Base-by-base conservation (phyloP, 208 protist species). In the Trypanosoma melophagium region DNA sequence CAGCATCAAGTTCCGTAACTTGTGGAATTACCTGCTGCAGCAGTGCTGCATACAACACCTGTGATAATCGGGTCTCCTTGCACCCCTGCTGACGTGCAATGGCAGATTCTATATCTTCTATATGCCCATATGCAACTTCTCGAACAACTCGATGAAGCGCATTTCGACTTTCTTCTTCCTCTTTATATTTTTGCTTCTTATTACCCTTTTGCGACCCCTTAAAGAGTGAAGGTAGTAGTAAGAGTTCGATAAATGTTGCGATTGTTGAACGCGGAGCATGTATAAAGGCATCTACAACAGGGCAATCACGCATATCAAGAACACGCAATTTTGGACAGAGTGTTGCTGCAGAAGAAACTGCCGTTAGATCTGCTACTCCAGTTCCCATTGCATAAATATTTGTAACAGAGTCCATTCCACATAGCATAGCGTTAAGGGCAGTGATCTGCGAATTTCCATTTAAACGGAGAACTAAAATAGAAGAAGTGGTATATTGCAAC, bases 381-480 rank as follows among this genome's bases (percentile, higher is more conserved):
- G 58, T 31, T 7, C 14, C 41, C 42, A 44, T 25, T 4, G 66
- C 51, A 44, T 57, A 61, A 42, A 88, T 59, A n/a, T 52, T n/a
- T 8, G 21, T 40, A n/a, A 76, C 16, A 2, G 45, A 14, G 17
- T 67, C 55, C 70, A 76, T 69, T 19, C 70, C 70, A 31, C 70
- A 76, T 14, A 90, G 65, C 31, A 94, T 63, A 45, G 79, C 66
- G 69, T 88, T 89, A 17, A 86, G 44, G 0, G 81, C 60, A 0
- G 70, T 60, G 1, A 94, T 44, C 1, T 75, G 70, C 7, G 62
- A 31, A 56, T 92, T 90, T 47, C 62, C 56, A 17, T 83, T 77
- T 9, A 94, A 42, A 50, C 84, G 67, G 16, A 94, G 24, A 28
- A 64, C 21, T 7, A 12, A 17, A n/a, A 72, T 53, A 12, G 72